Evolutionary conservation across 768 basidiomycete species (phyloP).

Genomic region (button mushroom (Agaricus bisporus)): DNA sequence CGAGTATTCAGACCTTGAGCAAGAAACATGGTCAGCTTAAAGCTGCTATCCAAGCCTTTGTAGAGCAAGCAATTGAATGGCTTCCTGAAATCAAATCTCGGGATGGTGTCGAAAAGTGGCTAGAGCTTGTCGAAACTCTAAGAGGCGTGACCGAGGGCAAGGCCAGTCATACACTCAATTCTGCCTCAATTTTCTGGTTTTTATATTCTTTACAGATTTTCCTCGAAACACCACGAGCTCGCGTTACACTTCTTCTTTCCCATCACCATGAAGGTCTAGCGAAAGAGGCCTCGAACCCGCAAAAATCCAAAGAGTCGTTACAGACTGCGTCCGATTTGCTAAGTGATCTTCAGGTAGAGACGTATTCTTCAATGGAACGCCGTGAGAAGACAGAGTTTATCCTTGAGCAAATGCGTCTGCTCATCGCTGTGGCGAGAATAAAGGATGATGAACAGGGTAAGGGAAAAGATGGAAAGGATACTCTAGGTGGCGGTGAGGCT

Average conservation of each 20-base stretch:
- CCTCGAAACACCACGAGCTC: conserved; percentile 92
- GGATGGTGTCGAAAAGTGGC: conserved; percentile 70
- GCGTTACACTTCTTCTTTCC: conserved; percentile 84
- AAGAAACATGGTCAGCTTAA: conserved; percentile 99
- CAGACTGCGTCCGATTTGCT: conserved; percentile 88
- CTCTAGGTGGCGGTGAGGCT: conserved; percentile 65
- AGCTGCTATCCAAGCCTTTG: conserved; percentile 83
- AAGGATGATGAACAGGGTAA: conserved; percentile 67
- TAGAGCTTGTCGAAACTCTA: conserved; percentile 85
- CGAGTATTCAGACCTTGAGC: conserved; percentile 60
- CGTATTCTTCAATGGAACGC: conserved; percentile 97
- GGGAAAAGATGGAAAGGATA: conserved; percentile 52
- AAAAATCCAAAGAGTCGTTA: conserved; percentile 55
- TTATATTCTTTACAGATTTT: conserved; percentile 59
- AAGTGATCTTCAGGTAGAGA: conserved; percentile 95
- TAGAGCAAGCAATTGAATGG: conserved; percentile 82
- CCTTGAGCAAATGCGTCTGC: conserved; percentile 92
- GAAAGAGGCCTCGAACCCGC: conserved; percentile 21
- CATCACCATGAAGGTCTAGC: conserved; percentile 72
- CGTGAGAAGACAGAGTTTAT: conserved; percentile 98
- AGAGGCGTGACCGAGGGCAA: conserved; percentile 95
- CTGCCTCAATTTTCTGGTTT: background rate
- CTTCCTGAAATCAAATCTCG: conserved; percentile 66
- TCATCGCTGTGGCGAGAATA: conserved; percentile 68
- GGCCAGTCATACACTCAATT: conserved; percentile 38